A percentile compares a stretch with the other conserved stretches of the same genome.
Evolutionary conservation across 257 asterid genomes (phyloP).

Genomic region (Solanum paucissectum): DNA sequence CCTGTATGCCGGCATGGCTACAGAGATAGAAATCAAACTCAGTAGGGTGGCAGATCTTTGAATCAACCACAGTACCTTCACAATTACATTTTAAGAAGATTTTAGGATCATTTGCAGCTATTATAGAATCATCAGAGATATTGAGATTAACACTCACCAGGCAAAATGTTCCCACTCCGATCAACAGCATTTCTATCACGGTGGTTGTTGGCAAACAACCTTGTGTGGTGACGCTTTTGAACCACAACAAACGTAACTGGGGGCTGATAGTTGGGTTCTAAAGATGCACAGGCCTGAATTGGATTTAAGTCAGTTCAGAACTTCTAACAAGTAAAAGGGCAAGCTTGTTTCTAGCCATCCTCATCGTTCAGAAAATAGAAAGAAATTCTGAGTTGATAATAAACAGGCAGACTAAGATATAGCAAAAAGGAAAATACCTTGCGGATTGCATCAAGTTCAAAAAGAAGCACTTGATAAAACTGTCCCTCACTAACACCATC

Average conservation of each 20-base stretch:
- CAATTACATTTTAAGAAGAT: not conserved
- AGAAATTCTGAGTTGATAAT: not conserved
- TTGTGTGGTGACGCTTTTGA: constrained; percentile 92
- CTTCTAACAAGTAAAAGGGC: not conserved
- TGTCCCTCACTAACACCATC: constrained; percentile 99
- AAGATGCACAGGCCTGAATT: constrained; percentile 80
- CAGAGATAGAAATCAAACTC: constrained; percentile 95
- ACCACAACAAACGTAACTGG: constrained; percentile 94
- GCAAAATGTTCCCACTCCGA: constrained; percentile 81
- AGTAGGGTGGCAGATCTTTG: constrained; percentile 92
- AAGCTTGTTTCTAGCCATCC: not conserved
- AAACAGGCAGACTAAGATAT: not conserved
- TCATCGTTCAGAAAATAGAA: not conserved
- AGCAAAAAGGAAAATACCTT: constrained; percentile 35
- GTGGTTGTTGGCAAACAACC: constrained; percentile 80
- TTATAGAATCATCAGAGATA: not conserved
- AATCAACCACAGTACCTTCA: constrained; percentile 92
- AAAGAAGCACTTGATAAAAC: constrained; percentile 83
- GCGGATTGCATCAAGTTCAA: constrained; percentile 93
- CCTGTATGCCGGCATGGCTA: constrained; percentile 98
- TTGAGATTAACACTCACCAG: constrained; percentile 35
- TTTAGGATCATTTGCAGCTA: not conserved
- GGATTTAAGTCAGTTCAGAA: not conserved
- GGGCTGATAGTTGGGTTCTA: constrained; percentile 91
- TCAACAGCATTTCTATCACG: constrained; percentile 52